Evolutionary conservation across 2,329 filamentous ascomycete species (phyloP).

Genomic region (Pseudocercospora vitis): DNA sequence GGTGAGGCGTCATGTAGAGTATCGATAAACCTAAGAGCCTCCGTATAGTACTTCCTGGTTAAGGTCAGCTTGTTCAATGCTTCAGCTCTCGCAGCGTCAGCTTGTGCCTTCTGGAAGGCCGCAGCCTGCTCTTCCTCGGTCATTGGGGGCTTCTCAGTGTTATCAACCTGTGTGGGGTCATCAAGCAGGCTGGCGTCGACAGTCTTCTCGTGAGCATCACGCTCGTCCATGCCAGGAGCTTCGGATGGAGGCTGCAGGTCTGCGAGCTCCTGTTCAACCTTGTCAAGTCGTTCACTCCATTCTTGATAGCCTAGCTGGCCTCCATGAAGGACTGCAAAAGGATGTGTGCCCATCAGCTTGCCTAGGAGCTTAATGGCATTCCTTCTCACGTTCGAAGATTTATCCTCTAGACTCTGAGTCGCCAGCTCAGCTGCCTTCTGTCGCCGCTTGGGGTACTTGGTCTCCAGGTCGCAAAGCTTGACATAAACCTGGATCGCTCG

Average conservation of each 20-base stretch:
- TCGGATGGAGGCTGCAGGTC: conserved; percentile 77
- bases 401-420: conserved; percentile 87
- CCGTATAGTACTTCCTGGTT: conserved; percentile 86
- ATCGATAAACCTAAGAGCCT: conserved; percentile 90
- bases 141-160: conserved; percentile 65
- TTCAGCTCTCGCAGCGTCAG: conserved; percentile 86
- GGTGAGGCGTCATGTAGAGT: conserved; percentile 80
- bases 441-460: conserved; percentile 89
- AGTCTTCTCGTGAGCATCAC: conserved; percentile 61
- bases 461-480: conserved; percentile 88
- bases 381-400: conserved; percentile 93
- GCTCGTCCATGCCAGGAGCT: conserved; percentile 71
- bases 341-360: conserved; percentile 87
- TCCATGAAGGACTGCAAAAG: conserved; percentile 88
- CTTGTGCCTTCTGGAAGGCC: conserved; percentile 73
- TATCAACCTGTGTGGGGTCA: conserved; percentile 77
- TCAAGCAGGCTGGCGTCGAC: conserved; percentile 79
- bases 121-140: conserved; percentile 75
- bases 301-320: conserved; percentile 81
- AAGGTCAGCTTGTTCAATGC: conserved; percentile 83
- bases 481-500: conserved; percentile 90
- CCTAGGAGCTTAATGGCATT: conserved; percentile 93
- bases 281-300: conserved; percentile 79
- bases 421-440: conserved; percentile 86
- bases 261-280: conserved; percentile 78